A percentile compares a stretch with the other conserved stretches of the same genome.
Conservation (phyloP, 441 rosid genomes). For the Jatropha podagrica region DNA sequence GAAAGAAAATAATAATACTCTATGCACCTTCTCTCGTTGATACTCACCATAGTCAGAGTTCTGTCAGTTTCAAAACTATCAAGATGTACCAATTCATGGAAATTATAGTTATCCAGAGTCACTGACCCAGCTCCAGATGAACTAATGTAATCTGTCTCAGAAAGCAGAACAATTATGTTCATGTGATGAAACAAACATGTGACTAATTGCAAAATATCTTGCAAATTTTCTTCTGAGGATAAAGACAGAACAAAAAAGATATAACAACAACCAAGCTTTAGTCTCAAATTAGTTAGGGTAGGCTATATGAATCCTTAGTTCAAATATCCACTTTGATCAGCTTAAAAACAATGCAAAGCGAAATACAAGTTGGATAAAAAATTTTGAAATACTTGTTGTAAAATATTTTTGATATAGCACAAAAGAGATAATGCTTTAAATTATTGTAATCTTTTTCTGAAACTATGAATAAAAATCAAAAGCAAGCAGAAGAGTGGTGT, state of each 20-base stretch:
- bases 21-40: background rate
- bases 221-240: too few species aligned
- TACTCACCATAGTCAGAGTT: conserved; percentile 75
- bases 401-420: background rate
- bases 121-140: conserved; percentile 70
- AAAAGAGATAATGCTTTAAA: background rate
- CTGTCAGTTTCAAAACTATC: conserved; percentile 81
- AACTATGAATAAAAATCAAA: background rate
- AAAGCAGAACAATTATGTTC: conserved; percentile 9
- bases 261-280: too few species aligned
- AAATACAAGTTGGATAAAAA: background rate
- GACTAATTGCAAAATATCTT: too few species aligned
- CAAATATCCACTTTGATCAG: too few species aligned
- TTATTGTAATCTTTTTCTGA: background rate
- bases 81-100: conserved; percentile 86
- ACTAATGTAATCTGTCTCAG: conserved; percentile 65
- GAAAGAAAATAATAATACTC: conserved; percentile 1
- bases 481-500: background rate
- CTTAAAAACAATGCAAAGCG: too few species aligned
- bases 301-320: too few species aligned
- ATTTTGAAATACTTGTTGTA: background rate
- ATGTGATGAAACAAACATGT: background rate
- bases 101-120: conserved; percentile 80
- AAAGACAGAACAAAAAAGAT: too few species aligned
- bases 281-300: too few species aligned